Evolutionary conservation across 352 stramenopile species (phyloP).

Genomic region (Phytophthora citricola): DNA sequence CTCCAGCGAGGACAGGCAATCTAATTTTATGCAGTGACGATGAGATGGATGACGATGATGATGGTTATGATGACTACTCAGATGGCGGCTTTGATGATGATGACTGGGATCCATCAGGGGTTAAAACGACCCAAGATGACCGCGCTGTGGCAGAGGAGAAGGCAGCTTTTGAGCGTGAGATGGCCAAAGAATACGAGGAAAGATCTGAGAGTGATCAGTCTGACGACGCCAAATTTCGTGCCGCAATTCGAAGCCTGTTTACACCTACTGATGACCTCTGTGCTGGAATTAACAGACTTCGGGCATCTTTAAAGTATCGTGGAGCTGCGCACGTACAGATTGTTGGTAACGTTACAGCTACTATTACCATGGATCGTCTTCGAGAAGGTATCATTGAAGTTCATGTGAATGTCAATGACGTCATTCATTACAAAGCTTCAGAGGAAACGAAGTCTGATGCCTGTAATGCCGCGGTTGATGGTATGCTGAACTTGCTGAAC

Average conservation of each 20-base stretch:
- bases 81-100: constrained; percentile 40
- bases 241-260: constrained; percentile 79
- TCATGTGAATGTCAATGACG: constrained; percentile 66
- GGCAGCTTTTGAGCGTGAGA: constrained; percentile 38
- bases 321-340: constrained; percentile 57
- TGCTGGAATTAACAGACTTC: constrained; percentile 57
- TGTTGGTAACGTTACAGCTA: constrained; percentile 71
- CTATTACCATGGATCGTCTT: constrained; percentile 69
- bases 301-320: constrained; percentile 66
- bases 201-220: constrained; percentile 46
- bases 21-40: constrained; percentile 73
- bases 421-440: constrained; percentile 57
- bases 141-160: constrained; percentile 11
- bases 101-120: constrained; percentile 40
- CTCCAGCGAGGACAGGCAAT: constrained; percentile 37
- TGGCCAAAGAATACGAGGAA: constrained; percentile 57
- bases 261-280: constrained; percentile 71
- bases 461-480: constrained; percentile 68
- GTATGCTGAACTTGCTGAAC: constrained; percentile 61
- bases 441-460: constrained; percentile 61
- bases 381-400: constrained; percentile 68
- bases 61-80: constrained; percentile 61
- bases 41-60: constrained; percentile 54
- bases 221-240: constrained; percentile 70
- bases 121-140: constrained; percentile 29